These are phyloP conservation scores for Cercospora zeina DNA, from an alignment of 2,329 filamentous ascomycete species.

Conservation along the genomic window DNA sequence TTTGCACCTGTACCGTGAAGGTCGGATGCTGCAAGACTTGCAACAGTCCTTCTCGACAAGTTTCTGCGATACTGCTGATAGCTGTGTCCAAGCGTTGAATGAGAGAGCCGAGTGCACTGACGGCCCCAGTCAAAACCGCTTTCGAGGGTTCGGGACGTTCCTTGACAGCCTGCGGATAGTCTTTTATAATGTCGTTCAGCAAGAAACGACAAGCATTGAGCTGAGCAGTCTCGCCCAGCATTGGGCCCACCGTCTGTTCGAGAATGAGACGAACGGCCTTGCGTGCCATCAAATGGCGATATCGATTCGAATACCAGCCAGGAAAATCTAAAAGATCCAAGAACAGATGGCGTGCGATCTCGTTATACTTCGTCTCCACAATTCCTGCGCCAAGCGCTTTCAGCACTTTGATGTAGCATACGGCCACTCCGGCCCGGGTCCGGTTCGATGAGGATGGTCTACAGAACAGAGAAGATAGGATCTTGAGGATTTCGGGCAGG, in stretches of 20 bases:
- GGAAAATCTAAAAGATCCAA: constrained; percentile 72
- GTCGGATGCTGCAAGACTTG: constrained; percentile 92
- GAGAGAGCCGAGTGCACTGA: constrained; percentile 77
- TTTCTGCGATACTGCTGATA: constrained; percentile 73
- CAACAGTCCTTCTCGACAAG: constrained; percentile 80
- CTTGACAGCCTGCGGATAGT: constrained; percentile 86
- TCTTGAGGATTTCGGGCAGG: constrained; percentile 73
- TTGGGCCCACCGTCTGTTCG: constrained; percentile 77
- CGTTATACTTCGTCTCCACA: constrained; percentile 79
- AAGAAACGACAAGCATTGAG: constrained; percentile 76
- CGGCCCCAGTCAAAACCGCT: constrained; percentile 73
- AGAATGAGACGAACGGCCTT: constrained; percentile 82
- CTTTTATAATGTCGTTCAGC: constrained; percentile 86
- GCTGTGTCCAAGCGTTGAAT: constrained; percentile 81
- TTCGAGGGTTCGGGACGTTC: constrained; percentile 88
- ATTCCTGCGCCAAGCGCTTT: constrained; percentile 75
- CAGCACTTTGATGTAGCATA: constrained; percentile 83
- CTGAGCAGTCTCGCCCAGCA: constrained; percentile 88
- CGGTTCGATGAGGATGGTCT: constrained; percentile 76
- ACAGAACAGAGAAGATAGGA: constrained; percentile 78
- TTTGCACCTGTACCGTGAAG: constrained; percentile 91
- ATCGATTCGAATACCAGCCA: constrained; percentile 78
- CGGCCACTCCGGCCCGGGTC: constrained; percentile 75
- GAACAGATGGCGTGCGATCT: constrained; percentile 78
- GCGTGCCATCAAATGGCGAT: constrained; percentile 79